phyloP scores from a whole-genome alignment of 2,329 filamentous ascomycete species.

The Lasiodiplodia sp. region DNA sequence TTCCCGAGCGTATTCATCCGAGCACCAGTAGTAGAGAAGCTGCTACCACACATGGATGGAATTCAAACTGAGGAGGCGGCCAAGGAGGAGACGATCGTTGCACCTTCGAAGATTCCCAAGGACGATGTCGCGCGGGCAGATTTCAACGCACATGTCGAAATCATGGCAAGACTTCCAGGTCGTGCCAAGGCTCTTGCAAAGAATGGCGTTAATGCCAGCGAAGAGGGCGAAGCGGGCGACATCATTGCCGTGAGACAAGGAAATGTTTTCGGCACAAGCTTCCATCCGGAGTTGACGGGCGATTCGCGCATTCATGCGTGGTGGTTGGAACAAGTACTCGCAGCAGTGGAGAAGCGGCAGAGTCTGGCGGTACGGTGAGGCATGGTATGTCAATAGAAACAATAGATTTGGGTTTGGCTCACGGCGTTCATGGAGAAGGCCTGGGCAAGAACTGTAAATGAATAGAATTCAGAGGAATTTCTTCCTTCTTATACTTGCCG shows the following conservation, averaged over 20 bases:
- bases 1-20: constrained; percentile 93
- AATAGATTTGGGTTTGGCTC: constrained; percentile 13
- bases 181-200: constrained; percentile 58
- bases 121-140: constrained; percentile 54
- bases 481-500: constrained; percentile 12
- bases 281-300: constrained; percentile 90
- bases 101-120: constrained; percentile 60
- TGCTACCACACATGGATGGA: constrained; percentile 64
- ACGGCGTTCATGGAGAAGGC: constrained; percentile 3
- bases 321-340: constrained; percentile 80
- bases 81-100: constrained; percentile 62
- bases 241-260: constrained; percentile 90
- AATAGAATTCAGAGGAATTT: constrained; percentile 17
- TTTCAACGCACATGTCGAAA: constrained; percentile 60
- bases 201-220: constrained; percentile 55
- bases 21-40: constrained; percentile 87
- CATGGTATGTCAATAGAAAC: neutral
- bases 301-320: constrained; percentile 90
- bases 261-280: constrained; percentile 93
- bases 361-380: constrained; percentile 9
- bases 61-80: constrained; percentile 59
- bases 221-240: constrained; percentile 66
- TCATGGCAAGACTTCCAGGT: constrained; percentile 65
- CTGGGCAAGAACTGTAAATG: neutral
- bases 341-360: constrained; percentile 37